These are phyloP conservation scores for Penicillium occitanis DNA, from an alignment of 2,329 filamentous ascomycete species.

Conservation along the genomic window DNA sequence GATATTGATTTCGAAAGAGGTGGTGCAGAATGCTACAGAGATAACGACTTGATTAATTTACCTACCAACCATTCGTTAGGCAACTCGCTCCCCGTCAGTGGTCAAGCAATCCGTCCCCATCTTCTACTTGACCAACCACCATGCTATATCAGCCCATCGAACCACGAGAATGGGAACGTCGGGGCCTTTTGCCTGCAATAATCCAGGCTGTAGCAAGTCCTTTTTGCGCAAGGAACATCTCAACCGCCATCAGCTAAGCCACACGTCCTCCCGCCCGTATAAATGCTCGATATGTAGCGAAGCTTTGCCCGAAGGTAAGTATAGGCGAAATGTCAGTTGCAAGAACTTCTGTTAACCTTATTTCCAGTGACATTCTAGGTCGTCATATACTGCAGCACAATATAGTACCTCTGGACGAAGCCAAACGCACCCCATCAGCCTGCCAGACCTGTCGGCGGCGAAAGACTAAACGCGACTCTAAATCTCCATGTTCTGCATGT, in stretches of 20 bases:
- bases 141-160: not conserved
- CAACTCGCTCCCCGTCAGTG: not conserved
- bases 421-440: not conserved
- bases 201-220: not conserved
- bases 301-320: not conserved
- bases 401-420: not conserved
- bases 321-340: not conserved
- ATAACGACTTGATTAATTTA: not conserved
- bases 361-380: not conserved
- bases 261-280: not conserved
- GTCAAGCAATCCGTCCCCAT: not conserved
- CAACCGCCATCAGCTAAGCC: not conserved
- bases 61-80: not conserved
- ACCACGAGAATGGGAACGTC: not conserved
- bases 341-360: not conserved
- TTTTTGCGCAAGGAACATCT: not conserved
- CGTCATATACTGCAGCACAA: not conserved
- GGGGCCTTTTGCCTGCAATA: not conserved
- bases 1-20: not conserved
- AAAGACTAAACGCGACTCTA: not conserved
- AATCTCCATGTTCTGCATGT: not conserved
- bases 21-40: not conserved
- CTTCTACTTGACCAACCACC: not conserved
- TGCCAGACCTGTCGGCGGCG: not conserved
- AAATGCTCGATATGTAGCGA: not conserved